Percentiles rank a stretch among this genome's conserved stretches.
These are phyloP conservation scores for Marsdenia floribunda DNA, from an alignment of 257 asterid genomes.

Conservation along the genomic window DNA sequence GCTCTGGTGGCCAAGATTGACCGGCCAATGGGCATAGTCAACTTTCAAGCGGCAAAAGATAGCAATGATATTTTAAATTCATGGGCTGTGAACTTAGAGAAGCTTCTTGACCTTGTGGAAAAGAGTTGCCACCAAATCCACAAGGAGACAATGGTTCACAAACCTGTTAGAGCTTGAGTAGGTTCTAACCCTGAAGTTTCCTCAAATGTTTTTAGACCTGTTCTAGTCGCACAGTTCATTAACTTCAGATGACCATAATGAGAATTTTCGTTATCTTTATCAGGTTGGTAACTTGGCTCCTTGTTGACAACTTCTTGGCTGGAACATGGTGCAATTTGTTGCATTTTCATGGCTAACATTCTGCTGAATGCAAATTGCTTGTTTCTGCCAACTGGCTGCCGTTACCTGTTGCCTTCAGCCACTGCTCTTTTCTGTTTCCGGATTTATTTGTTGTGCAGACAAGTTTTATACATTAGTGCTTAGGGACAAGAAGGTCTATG, in stretches of 20 bases:
- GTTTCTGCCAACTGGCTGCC: neutral
- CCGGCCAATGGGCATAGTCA: slow-evolving; percentile 74
- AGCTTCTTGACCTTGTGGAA: slow-evolving; percentile 97
- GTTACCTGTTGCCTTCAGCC: slow-evolving; percentile 7
- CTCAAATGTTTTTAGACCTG: neutral
- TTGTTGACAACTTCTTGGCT: neutral
- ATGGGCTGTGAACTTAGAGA: slow-evolving; percentile 91
- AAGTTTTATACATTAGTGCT: slow-evolving; percentile 3
- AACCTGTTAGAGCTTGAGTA: slow-evolving; percentile 60
- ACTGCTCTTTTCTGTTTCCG: neutral
- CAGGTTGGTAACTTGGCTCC: slow-evolving; percentile 5
- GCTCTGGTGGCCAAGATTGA: slow-evolving; percentile 84
- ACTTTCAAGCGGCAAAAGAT: slow-evolving; percentile 74
- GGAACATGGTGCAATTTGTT: neutral
- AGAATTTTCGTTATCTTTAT: neutral
- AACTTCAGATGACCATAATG: neutral
- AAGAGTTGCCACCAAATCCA: slow-evolving; percentile 99
- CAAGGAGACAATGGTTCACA: slow-evolving; percentile 98
- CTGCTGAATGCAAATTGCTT: neutral
- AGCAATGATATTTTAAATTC: slow-evolving; percentile 87
- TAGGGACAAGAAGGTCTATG: neutral
- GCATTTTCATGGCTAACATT: neutral
- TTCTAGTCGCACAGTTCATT: neutral
- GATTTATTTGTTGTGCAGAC: slow-evolving; percentile 7
- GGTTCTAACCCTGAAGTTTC: neutral